Evolutionary conservation across 495 filamentous ascomycete genomes (phyloP), one percentile per base, ranked within the genome.

Genomic region (Penicillium subrubescens): DNA sequence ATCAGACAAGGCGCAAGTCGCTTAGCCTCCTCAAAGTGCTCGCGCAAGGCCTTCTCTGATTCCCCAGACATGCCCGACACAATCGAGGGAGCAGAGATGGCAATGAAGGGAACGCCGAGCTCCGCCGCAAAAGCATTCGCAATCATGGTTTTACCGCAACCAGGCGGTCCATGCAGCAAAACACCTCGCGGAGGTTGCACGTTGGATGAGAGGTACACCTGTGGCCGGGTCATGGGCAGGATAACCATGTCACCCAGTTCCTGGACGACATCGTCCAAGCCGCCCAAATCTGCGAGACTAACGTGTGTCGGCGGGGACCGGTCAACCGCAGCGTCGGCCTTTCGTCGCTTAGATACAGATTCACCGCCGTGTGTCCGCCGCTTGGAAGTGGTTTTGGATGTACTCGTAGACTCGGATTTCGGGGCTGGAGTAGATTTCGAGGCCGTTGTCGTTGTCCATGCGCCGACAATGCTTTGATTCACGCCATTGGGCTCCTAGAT

Each of bases 61-160:
- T 97, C 94, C 66, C 94, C 94, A 17, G 93, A 97, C 90, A 97
- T 97, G 2, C 95, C 94, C 19, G 92, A 92, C 0, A 98, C 89
- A 19, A 97, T 84, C 0, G 92, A 94, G 12, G 95, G 93, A 0
- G 92, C 95, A 3, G 92, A 92, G 15, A 98, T 88, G 3, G 93
- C 87, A 57, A 98, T 89, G 73, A 94, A 97, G 0, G 94, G 89
- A 14, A 95, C 86, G 3, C 91, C 92, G 27, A 97, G 81, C 61
- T 90, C 89, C 17, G 92, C 91, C 6, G 94, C 95, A 72, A 94
- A 91, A 2, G 94, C 94, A 71, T 94, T 91, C 2, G 92, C 93
- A 56, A 98, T 89, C 82, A 94, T 90, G 0, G 94, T 98, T 77
- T 98, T 98, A 62, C 94, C 94, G 71, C 95, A 97, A 21, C 94